Evolutionary conservation across 2,329 filamentous ascomycete genomes (phyloP).

Genomic region (Biscogniauxia sp.): DNA sequence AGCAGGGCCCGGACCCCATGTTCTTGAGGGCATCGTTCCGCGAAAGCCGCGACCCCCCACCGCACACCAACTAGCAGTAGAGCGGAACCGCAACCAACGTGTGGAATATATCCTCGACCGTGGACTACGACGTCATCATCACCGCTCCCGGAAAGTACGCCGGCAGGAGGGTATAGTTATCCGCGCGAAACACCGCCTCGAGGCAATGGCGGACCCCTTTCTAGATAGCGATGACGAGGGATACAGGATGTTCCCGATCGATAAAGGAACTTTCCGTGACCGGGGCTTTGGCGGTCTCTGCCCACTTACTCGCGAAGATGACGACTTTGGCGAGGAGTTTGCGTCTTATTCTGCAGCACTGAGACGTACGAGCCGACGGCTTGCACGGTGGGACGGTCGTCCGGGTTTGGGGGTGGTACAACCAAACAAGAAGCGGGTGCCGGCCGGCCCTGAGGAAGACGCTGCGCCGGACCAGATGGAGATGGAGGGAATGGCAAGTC

Average conservation of each 20-base stretch:
- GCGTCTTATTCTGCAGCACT: slow-evolving; percentile 65
- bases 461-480: slow-evolving; percentile 24
- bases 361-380: slow-evolving; percentile 59
- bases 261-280: slow-evolving; percentile 48
- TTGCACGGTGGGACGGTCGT: slow-evolving; percentile 66
- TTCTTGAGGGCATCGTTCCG: slow-evolving; percentile 51
- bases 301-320: slow-evolving; percentile 58
- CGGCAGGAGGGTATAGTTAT: slow-evolving; percentile 65
- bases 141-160: slow-evolving; percentile 59
- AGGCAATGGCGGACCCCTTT: slow-evolving; percentile 53
- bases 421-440: slow-evolving; percentile 42
- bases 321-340: slow-evolving; percentile 76
- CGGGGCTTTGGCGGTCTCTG: slow-evolving; percentile 63
- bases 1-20: slow-evolving; percentile 48
- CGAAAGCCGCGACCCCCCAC: slow-evolving; percentile 73
- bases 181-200: slow-evolving; percentile 63
- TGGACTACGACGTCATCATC: slow-evolving; percentile 66
- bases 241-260: slow-evolving; percentile 29
- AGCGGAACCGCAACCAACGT: slow-evolving; percentile 72
- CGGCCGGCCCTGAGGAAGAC: slow-evolving; percentile 23
- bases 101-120: slow-evolving; percentile 80
- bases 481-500: slow-evolving; percentile 29
- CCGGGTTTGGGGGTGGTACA: slow-evolving; percentile 46
- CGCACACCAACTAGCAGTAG: slow-evolving; percentile 77
- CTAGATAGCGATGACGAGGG: slow-evolving; percentile 64